These are phyloP conservation scores for Rhamnella rubrinervis DNA, from an alignment of 331 rosid genomes.

Conservation along the genomic window DNA sequence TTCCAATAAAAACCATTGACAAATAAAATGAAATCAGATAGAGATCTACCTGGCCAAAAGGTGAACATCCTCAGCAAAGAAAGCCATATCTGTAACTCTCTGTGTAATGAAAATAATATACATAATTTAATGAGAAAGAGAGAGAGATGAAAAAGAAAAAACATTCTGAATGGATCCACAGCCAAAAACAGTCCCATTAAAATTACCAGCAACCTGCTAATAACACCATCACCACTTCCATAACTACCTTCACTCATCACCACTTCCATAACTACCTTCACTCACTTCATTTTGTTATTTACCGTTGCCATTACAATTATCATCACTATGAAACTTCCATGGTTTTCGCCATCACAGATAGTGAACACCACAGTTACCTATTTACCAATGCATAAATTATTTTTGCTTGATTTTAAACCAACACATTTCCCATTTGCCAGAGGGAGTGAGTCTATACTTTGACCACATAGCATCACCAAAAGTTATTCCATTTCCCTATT, in stretches of 20 bases:
- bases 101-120: slow-evolving; percentile 33
- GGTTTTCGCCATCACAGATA: background rate
- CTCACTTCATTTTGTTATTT: background rate
- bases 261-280: background rate
- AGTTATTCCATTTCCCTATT: too few species aligned
- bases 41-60: slow-evolving; percentile 85
- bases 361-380: background rate
- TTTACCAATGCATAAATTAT: background rate
- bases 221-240: background rate
- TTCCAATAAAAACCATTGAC: slow-evolving; percentile 17
- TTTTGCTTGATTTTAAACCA: background rate
- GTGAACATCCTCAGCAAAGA: slow-evolving; percentile 99
- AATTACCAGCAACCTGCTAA: background rate
- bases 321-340: background rate
- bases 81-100: slow-evolving; percentile 99
- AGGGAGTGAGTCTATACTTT: too few species aligned
- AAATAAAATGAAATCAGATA: slow-evolving; percentile 3
- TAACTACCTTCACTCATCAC: background rate
- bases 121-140: background rate
- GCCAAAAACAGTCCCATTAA: background rate
- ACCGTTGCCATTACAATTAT: background rate
- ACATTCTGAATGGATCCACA: background rate
- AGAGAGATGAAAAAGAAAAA: slow-evolving; percentile 3
- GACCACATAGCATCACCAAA: too few species aligned
- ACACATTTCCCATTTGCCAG: too few species aligned